phyloP scores from a whole-genome alignment of 345 rosid genomes.

The Lumnitzera littorea region DNA sequence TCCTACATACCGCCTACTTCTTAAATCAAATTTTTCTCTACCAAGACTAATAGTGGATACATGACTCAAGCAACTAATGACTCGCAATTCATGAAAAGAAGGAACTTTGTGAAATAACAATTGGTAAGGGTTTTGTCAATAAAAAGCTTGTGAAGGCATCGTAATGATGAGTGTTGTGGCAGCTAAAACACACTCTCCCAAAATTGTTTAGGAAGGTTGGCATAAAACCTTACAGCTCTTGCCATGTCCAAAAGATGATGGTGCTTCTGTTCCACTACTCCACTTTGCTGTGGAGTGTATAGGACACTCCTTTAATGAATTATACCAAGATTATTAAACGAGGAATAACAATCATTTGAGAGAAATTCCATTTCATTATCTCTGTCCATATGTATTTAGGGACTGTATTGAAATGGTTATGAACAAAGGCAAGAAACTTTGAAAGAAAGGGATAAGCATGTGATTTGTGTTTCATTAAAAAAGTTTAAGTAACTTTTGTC shows the following conservation, averaged over 20 bases:
- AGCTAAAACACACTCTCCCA: background rate
- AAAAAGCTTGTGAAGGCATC: background rate
- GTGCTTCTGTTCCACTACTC: conserved; percentile 4
- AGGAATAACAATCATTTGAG: background rate
- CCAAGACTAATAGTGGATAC: too few species aligned
- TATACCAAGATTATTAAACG: background rate
- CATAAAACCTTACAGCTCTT: background rate
- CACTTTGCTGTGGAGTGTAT: conserved; percentile 7
- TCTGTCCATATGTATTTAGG: background rate
- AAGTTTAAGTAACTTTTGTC: background rate
- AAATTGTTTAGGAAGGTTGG: background rate
- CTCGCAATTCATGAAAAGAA: background rate
- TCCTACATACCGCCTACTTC: background rate
- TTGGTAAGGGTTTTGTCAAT: background rate
- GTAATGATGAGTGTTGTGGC: background rate
- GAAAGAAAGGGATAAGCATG: background rate
- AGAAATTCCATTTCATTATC: background rate
- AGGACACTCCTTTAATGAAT: background rate
- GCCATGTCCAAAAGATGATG: background rate
- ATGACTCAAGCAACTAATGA: background rate
- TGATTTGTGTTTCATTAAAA: background rate
- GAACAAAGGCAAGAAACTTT: background rate
- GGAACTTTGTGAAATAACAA: background rate
- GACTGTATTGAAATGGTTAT: background rate
- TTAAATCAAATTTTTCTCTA: background rate